Conservation (phyloP, 2,329 filamentous ascomycete species). For the Amylocarpus encephaloides region DNA sequence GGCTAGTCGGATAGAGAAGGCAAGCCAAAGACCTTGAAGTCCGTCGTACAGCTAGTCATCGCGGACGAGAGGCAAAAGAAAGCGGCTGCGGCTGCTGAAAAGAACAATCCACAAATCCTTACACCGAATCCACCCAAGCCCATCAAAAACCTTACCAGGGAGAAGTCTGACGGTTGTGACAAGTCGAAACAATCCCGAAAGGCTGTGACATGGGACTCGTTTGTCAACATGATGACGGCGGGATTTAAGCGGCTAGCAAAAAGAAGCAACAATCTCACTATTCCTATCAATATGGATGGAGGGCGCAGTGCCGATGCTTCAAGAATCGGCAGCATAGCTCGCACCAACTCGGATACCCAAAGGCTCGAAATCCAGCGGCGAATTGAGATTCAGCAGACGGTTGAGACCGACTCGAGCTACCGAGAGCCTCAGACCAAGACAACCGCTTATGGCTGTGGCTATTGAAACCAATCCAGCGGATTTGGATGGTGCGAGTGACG, state of each 20-base stretch:
- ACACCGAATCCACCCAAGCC: not conserved
- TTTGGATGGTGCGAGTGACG: not conserved
- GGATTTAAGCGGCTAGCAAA: not conserved
- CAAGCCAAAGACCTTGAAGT: not conserved
- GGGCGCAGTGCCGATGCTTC: not conserved
- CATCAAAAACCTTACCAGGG: too few relatives aligned
- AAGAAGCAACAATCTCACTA: not conserved
- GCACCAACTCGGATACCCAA: too few relatives aligned
- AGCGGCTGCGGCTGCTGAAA: not conserved
- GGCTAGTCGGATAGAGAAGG: not conserved
- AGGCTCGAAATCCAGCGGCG: too few relatives aligned
- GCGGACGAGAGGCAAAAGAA: slow-evolving; percentile 1
- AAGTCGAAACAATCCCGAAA: not conserved
- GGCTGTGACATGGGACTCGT: not conserved
- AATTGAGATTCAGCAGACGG: too few relatives aligned
- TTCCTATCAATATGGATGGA: not conserved
- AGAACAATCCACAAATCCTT: not conserved
- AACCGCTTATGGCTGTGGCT: not conserved
- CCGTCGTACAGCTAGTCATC: not conserved
- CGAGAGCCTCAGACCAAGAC: too few relatives aligned
- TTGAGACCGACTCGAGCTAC: too few relatives aligned
- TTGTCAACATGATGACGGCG: not conserved
- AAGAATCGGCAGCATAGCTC: not conserved
- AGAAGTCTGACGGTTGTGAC: too few relatives aligned
- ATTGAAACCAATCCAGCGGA: not conserved